Conservation (phyloP, 345 rosid genomes). For the Xanthoceras sorbifolium region DNA sequence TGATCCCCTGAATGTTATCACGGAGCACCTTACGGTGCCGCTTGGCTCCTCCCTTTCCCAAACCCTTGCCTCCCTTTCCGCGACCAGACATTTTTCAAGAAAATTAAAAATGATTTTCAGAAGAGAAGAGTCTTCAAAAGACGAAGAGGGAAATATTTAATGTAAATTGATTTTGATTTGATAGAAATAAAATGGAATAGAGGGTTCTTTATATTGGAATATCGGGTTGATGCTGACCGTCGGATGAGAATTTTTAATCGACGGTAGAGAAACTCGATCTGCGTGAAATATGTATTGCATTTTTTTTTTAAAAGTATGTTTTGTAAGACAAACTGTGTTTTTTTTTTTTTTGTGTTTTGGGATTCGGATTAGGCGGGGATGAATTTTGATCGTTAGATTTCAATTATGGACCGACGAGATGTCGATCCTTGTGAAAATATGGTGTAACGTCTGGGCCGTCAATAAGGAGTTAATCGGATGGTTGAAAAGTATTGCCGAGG, state of each 20-base stretch:
- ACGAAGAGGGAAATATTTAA: too few relatives aligned
- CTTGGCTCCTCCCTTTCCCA: conserved; percentile 66
- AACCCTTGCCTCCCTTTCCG: conserved; percentile 66
- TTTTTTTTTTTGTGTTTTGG: background rate
- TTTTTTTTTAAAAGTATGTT: too few relatives aligned
- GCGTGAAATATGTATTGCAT: too few relatives aligned
- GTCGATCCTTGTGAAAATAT: background rate
- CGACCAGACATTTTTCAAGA: conserved; percentile 47
- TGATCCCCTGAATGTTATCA: conserved; percentile 64
- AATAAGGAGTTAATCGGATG: background rate
- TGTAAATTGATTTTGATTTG: too few relatives aligned
- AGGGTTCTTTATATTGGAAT: background rate
- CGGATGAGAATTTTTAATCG: background rate
- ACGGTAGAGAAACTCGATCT: background rate
- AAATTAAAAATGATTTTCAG: background rate
- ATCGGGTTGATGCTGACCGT: conserved; percentile 1
- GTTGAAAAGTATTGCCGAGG: background rate
- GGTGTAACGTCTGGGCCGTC: background rate
- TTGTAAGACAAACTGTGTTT: conserved; percentile 8
- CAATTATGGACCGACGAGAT: background rate
- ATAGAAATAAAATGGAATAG: background rate
- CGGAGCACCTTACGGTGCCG: conserved; percentile 57
- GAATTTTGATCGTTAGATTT: background rate
- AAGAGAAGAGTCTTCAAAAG: background rate
- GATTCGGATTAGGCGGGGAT: conserved; percentile 4